Conservation (phyloP, 495 filamentous ascomycete genomes). For the Penicillium chermesinum region DNA sequence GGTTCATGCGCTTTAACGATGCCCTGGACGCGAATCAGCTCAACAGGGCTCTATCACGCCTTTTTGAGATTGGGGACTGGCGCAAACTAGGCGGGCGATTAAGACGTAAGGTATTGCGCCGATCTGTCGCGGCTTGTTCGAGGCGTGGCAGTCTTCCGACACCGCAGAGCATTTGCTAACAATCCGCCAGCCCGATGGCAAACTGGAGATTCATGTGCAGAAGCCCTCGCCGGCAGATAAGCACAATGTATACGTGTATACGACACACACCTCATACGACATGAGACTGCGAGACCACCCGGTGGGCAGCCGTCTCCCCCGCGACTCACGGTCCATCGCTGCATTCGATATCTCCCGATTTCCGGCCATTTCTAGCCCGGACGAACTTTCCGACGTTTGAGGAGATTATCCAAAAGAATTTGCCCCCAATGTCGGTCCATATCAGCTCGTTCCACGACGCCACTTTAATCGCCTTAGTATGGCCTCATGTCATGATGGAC, state of each 20-base stretch:
- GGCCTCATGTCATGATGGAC: conserved; percentile 47
- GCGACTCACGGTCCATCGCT: conserved; percentile 8
- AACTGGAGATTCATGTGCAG: conserved; percentile 37
- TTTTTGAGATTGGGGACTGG: conserved; percentile 40
- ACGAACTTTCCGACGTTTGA: conserved; percentile 21
- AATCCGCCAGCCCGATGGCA: conserved; percentile 15
- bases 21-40: conserved; percentile 43
- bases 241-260: conserved; percentile 24
- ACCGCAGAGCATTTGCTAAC: background rate
- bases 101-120: conserved; percentile 26
- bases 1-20: conserved; percentile 39
- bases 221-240: conserved; percentile 20
- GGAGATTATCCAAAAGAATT: conserved; percentile 37
- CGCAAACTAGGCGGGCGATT: conserved; percentile 42
- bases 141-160: too few species aligned
- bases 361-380: conserved; percentile 11
- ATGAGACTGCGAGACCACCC: conserved; percentile 29
- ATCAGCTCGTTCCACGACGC: conserved; percentile 44
- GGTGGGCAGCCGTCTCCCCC: conserved; percentile 25
- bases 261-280: conserved; percentile 23
- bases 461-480: conserved; percentile 42
- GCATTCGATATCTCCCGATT: conserved; percentile 3
- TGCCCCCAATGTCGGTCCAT: conserved; percentile 43
- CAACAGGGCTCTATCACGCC: conserved; percentile 29
- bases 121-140: too few species aligned